Base-by-base conservation (phyloP, 106 monocot species). In the Dactylorhiza incarnata region DNA sequence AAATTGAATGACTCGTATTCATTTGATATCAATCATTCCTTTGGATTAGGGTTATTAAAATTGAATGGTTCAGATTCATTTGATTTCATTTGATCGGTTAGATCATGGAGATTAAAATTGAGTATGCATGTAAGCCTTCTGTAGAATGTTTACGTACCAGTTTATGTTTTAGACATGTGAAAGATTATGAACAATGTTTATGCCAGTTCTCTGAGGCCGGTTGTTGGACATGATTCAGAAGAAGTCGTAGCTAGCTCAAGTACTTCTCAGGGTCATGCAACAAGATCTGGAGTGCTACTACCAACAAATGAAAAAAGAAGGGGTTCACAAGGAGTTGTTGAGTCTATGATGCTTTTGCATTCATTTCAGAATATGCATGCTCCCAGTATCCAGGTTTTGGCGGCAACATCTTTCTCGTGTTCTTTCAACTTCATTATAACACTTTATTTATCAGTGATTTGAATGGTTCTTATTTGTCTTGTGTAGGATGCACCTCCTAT, bases 401-500 rank as follows among this genome's bases (percentile, higher is more conserved):
- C 50, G 61, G 13, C 11, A 9, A 45, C 22, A 47, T 58, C n/a
- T 72, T 76, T 54, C 0, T 45, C 5, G 6, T 43, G 23, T 16
- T 80, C 51, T 65, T 72, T 73, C n/a, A 29, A 25, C 12, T 54
- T 45, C 45, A 16, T 48, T 9, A 55, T 44, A 48, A 23, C 16
- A 8, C 49, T 43, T 72, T 20, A 12, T 72, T 19, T 48, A 49
- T 16, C 45, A 17, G 20, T 10, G 16, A 79, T 20, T 44, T 77
- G 48, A 70, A 66, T 48, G 56, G 25, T 73, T 43, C 48, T 53
- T 52, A 51, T 77, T n/a, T 77, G 43, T 45, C 49, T 37, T 63
- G 67, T 83, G 70, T 80, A 97, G 97, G 87, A 91, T 82, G 78
- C 97, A 69, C 97, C 91, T 76, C 66, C 87, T 80, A 91, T 97